Base-by-base conservation (phyloP, 2,329 filamentous ascomycete genomes). In the Alternaria infectoria region DNA sequence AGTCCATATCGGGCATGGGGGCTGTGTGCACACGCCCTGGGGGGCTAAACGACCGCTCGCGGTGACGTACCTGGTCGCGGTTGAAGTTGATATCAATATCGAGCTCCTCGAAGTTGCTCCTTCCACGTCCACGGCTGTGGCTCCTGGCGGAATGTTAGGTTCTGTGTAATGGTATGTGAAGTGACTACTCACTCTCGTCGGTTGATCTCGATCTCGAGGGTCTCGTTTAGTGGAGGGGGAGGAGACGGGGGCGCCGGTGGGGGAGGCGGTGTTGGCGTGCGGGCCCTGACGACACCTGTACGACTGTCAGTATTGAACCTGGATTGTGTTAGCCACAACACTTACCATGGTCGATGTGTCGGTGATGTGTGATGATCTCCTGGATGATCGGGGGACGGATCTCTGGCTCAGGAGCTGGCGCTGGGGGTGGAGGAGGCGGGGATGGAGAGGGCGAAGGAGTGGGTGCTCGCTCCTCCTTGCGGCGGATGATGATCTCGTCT, bases 351-450 rank as follows among this genome's bases (percentile, higher is more conserved):
- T 97, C 92, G 71, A 96, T 91, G 75, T 95, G 91, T 61, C 90
- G 87, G 77, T 96, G 95, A 80, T 96, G 92, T 0, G 93, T 96
- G 69, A 96, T 94, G 62, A 97, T 89, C 76, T 97, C 92, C 74
- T 95, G 89, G 80, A 95, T 92, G 70, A 97, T 93, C 1, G 90
- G 91, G 32, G 93, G 93, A 19, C 90, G 89, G 45, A 89, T 87
- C 72, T 96, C 90, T 47, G 91, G 85, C 67, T 86, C 86, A 28
- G 88, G 89, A 47, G 86, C 85, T 50, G 82, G 82, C 32, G 82
- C 79, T 40, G 81, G 81, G 43, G 81, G 81, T 45, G 81, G 80
- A 46, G 83, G 82, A 26, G 79, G 76, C 9, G 82, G 81, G 44
- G 81, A 82, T 19, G 79, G 77, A 15, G 82, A 80, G 52, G 88